Evolutionary conservation across 306 rosid species (phyloP).

Genomic region (Calophaca sinica): DNA sequence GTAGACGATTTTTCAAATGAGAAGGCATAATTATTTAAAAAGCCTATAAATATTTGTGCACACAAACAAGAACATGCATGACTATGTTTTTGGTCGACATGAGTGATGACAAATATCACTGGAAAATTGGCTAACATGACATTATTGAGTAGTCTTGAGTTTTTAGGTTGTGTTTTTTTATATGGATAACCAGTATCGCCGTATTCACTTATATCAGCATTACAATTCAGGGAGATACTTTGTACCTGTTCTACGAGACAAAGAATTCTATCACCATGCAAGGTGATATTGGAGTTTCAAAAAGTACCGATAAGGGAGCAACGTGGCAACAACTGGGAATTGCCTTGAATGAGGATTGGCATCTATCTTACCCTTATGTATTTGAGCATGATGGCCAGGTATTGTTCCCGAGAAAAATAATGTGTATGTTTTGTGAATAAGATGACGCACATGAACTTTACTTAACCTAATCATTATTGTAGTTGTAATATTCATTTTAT

Average conservation of each 20-base stretch:
- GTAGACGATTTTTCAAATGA: conserved; percentile 13
- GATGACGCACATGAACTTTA: conserved; percentile 10
- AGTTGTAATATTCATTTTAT: conserved; percentile 34
- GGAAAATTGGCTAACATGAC: conserved; percentile 16
- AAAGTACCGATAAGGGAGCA: conserved; percentile 91
- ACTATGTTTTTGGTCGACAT: conserved; percentile 3
- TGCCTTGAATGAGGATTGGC: conserved; percentile 96
- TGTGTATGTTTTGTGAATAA: conserved; percentile 20
- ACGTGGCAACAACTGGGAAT: conserved; percentile 91
- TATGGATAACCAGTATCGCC: conserved; percentile 12
- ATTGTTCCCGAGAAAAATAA: conserved; percentile 39
- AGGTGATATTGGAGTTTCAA: conserved; percentile 98
- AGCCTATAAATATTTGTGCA: neutral
- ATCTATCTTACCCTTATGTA: conserved; percentile 92
- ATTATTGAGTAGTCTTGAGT: conserved; percentile 18
- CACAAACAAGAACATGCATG: neutral
- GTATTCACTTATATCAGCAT: conserved; percentile 41
- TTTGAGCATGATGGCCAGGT: conserved; percentile 80
- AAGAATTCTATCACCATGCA: conserved; percentile 83
- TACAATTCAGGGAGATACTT: conserved; percentile 68
- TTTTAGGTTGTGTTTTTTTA: conserved; percentile 17
- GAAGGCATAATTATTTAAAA: neutral
- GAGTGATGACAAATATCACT: neutral
- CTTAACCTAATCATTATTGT: conserved; percentile 21
- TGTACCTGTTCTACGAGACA: conserved; percentile 88